Percentiles rank a stretch among this genome's conserved stretches.
phyloP scores from a whole-genome alignment of 768 basidiomycete genomes.

The Suillus hirtellus region DNA sequence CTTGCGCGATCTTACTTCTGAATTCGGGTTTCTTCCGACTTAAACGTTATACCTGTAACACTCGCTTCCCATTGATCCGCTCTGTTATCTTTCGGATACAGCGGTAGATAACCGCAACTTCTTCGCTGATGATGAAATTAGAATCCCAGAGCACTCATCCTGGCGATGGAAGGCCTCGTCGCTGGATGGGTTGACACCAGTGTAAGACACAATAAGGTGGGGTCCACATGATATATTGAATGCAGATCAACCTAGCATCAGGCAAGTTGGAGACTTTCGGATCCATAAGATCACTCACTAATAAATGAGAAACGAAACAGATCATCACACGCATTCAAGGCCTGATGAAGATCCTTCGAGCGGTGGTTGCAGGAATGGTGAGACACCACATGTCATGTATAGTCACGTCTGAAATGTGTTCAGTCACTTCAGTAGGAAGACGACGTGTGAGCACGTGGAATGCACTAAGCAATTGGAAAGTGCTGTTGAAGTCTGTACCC shows the following conservation, averaged over 20 bases:
- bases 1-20: not conserved
- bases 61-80: conserved; percentile 41
- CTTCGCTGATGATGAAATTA: conserved; percentile 36
- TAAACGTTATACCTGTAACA: conserved; percentile 36
- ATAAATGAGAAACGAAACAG: conserved; percentile 1
- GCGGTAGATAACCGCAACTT: conserved; percentile 38
- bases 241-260: conserved; percentile 50
- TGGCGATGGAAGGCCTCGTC: conserved; percentile 31
- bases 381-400: conserved; percentile 39
- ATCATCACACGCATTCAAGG: conserved; percentile 20
- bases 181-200: conserved; percentile 23
- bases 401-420: conserved; percentile 26
- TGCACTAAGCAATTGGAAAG: conserved; percentile 24
- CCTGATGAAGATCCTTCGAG: conserved; percentile 40
- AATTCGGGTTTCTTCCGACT: conserved; percentile 29
- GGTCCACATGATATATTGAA: conserved; percentile 48
- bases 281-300: conserved; percentile 40
- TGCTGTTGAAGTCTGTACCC: conserved; percentile 31
- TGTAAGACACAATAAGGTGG: too few relatives aligned
- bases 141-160: conserved; percentile 36
- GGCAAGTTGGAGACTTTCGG: conserved; percentile 38
- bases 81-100: conserved; percentile 37
- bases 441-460: conserved; percentile 26
- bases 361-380: conserved; percentile 47
- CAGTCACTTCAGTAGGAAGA: not conserved